Percentiles rank a stretch among this genome's conserved stretches.
Evolutionary conservation across 352 stramenopile genomes (phyloP).

Genomic region (Pythium oligandrum): DNA sequence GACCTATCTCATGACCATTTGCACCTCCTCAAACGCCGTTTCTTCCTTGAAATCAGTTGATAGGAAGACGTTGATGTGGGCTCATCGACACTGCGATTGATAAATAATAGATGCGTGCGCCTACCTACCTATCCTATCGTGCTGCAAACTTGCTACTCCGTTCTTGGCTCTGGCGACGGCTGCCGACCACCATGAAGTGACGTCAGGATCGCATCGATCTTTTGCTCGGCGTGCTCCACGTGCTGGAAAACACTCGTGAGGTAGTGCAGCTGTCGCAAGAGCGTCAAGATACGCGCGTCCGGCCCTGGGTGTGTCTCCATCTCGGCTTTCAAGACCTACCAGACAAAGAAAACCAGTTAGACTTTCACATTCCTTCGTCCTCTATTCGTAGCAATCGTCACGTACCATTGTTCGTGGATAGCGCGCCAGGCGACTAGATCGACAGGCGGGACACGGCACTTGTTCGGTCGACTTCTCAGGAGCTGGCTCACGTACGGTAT

Average conservation of each 20-base stretch:
- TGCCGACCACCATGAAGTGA: constrained; percentile 20
- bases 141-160: too few relatives aligned
- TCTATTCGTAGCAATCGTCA: background rate
- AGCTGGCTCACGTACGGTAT: background rate
- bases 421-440: constrained; percentile 41
- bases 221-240: constrained; percentile 50
- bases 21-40: too few relatives aligned
- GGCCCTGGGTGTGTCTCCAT: constrained; percentile 32
- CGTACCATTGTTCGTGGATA: constrained; percentile 51
- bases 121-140: too few relatives aligned
- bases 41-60: too few relatives aligned
- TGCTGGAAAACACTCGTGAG: constrained; percentile 69
- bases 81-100: too few relatives aligned
- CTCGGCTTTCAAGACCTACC: constrained; percentile 40
- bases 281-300: constrained; percentile 30
- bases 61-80: too few relatives aligned
- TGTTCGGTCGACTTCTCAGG: constrained; percentile 4
- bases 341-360: constrained; percentile 4
- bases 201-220: constrained; percentile 53
- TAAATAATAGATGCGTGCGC: too few relatives aligned
- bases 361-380: background rate
- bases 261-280: constrained; percentile 72
- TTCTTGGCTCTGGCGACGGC: too few relatives aligned
- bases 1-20: too few relatives aligned
- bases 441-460: constrained; percentile 17